Percentiles rank a stretch among this genome's conserved stretches.
Conservation (phyloP, 306 rosid genomes). For the Trifolium subterraneum region DNA sequence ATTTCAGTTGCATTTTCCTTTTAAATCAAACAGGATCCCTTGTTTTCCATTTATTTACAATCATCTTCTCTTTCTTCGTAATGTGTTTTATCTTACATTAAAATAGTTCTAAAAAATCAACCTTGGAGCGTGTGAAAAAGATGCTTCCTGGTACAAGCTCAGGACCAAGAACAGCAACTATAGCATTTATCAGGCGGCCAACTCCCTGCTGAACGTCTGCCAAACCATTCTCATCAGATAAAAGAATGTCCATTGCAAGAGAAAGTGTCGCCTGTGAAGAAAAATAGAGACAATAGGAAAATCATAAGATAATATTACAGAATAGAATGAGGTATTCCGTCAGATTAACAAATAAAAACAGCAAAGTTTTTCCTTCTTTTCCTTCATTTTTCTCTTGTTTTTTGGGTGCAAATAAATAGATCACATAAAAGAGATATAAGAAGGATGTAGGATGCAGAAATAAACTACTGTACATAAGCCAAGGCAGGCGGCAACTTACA, state of each 20-base stretch:
- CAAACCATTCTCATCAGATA: conserved; percentile 92
- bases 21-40: conserved; percentile 4
- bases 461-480: conserved; percentile 11
- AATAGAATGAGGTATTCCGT: background rate
- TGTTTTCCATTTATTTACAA: conserved; percentile 27
- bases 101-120: conserved; percentile 32
- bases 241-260: conserved; percentile 94
- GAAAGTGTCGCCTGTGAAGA: conserved; percentile 81
- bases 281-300: conserved; percentile 15
- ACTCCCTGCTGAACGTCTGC: conserved; percentile 94
- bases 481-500: conserved; percentile 13
- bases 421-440: conserved; percentile 18
- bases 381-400: conserved; percentile 1
- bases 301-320: conserved; percentile 41
- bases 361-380: conserved; percentile 11
- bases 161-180: conserved; percentile 96
- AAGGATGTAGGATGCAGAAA: conserved; percentile 11
- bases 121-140: conserved; percentile 98
- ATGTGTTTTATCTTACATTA: conserved; percentile 1
- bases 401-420: conserved; percentile 23
- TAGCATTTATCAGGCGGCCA: conserved; percentile 92
- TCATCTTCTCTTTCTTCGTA: conserved; percentile 31
- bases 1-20: conserved; percentile 29
- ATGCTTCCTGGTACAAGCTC: conserved; percentile 99
- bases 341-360: conserved; percentile 23